Percentiles rank a stretch among this genome's conserved stretches.
These are phyloP conservation scores for Aspergillus japonicus DNA, from an alignment of 2,329 filamentous ascomycete species.

Conservation along the genomic window DNA sequence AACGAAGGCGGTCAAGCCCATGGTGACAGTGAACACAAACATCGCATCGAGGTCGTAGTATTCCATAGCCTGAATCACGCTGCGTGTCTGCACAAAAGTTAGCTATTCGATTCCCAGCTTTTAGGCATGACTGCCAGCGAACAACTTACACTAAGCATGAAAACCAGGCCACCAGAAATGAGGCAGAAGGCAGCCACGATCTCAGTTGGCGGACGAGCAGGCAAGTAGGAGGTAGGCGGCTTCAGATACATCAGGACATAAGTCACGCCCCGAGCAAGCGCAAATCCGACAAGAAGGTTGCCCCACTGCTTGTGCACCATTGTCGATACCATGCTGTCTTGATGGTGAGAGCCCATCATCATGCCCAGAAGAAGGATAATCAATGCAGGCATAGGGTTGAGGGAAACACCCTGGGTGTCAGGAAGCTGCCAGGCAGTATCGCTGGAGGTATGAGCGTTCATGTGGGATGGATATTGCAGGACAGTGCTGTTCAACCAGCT, in stretches of 20 bases:
- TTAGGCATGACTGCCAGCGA: background rate
- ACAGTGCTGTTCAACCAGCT: constrained; percentile 53
- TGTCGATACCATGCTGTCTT: constrained; percentile 75
- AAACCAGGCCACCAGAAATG: constrained; percentile 81
- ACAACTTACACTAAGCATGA: constrained; percentile 79
- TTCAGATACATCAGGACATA: constrained; percentile 78
- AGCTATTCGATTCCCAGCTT: constrained; percentile 16
- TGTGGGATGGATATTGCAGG: constrained; percentile 39
- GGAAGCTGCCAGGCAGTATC: constrained; percentile 59
- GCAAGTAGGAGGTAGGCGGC: constrained; percentile 75
- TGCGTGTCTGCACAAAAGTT: constrained; percentile 59
- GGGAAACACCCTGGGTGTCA: constrained; percentile 67
- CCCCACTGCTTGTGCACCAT: constrained; percentile 97
- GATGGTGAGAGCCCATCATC: constrained; percentile 95
- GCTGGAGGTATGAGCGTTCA: constrained; percentile 37
- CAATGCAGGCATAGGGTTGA: constrained; percentile 85
- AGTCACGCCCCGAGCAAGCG: constrained; percentile 73
- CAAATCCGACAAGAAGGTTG: constrained; percentile 74
- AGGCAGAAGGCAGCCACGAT: constrained; percentile 84
- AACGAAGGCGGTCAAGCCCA: constrained; percentile 77
- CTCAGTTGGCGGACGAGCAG: constrained; percentile 85
- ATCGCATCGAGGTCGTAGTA: constrained; percentile 78
- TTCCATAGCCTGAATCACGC: constrained; percentile 75
- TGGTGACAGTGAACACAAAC: constrained; percentile 86
- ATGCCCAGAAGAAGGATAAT: constrained; percentile 83